Evolutionary conservation across 768 basidiomycete species (phyloP), one percentile per base, ranked within the genome.

Genomic region (Dentipellis fragilis): DNA sequence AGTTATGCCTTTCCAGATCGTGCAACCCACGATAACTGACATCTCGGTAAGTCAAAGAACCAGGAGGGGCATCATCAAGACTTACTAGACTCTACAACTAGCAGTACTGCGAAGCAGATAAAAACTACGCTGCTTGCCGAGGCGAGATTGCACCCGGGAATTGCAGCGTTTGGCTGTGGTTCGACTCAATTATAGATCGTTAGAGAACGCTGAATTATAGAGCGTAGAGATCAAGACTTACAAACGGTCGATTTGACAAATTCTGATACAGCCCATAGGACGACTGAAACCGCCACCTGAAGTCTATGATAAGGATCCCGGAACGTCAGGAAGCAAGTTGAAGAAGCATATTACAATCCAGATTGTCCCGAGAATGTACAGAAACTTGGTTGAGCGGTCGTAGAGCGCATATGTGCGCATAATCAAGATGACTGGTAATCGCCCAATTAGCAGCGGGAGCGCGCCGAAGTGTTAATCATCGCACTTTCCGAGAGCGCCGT

Each of bases 91-190:
- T 40, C 39, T 4, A 40, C 10, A n/a, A 40, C 39, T 4, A 40
- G 39, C 10, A 40, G 10, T 4, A n/a, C 11, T 4, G n/a, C 39
- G 39, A 40, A 40, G n/a, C 39, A 12, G 39, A 40, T n/a, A n/a
- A 40, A 40, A 10, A 40, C 39, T 11, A 40, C 9, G 11, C 12
- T 11, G 39, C 39, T 40, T 11, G 39, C 39, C 3, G n/a, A 11
- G 12, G 39, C 11, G 12, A 40, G 39, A n/a, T 40, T 12, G 39
- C 39, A 40, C 4, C 39, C 39, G 11, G 39, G 39, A 10, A 40
- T 40, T 12, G 11, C n/a, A n/a, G 39, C 4, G 39, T 12, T 40
- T 40, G 39, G 39, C 72, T 70, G 3, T 8, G 3, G 29, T 21
- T 35, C 35, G 11, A 35, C 29, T 37, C 3, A 4, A 12, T 12